A percentile compares a stretch with the other conserved stretches of the same genome.
These are phyloP conservation scores for Coniosporium apollinis DNA, from an alignment of 495 filamentous ascomycete species.

Conservation along the genomic window DNA sequence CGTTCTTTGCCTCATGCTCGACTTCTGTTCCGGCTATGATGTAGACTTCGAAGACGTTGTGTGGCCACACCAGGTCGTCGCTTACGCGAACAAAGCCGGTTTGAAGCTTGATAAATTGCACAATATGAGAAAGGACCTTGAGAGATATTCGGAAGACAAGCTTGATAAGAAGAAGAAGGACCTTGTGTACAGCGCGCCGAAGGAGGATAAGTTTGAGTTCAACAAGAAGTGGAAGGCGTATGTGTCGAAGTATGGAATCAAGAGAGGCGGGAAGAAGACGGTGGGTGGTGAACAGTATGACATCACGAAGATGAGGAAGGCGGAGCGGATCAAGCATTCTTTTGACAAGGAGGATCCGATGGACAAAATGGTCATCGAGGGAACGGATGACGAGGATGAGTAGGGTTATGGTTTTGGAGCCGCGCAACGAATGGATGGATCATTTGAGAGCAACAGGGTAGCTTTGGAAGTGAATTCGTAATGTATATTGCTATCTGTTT, in stretches of 20 bases:
- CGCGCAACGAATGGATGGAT: too few species aligned
- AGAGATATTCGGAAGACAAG: not conserved
- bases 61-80: conserved; percentile 4
- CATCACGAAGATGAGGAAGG: conserved; percentile 11
- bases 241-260: conserved; percentile 1
- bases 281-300: conserved; percentile 6
- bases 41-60: not conserved
- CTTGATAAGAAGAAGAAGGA: not conserved
- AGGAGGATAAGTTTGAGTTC: not conserved
- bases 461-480: too few species aligned
- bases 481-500: too few species aligned
- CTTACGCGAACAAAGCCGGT: conserved; percentile 1
- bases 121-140: conserved; percentile 1
- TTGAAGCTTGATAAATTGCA: not conserved
- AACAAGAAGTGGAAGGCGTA: not conserved
- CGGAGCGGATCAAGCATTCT: conserved; percentile 4
- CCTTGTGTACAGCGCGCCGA: not conserved
- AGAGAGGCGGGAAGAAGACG: not conserved
- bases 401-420: too few species aligned
- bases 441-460: too few species aligned
- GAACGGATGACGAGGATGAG: not conserved
- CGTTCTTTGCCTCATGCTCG: conserved; percentile 2
- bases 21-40: not conserved
- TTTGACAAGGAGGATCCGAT: conserved; percentile 10
- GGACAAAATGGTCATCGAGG: not conserved